Conservation (phyloP, 306 rosid species). For the Dryas alaskensis region DNA sequence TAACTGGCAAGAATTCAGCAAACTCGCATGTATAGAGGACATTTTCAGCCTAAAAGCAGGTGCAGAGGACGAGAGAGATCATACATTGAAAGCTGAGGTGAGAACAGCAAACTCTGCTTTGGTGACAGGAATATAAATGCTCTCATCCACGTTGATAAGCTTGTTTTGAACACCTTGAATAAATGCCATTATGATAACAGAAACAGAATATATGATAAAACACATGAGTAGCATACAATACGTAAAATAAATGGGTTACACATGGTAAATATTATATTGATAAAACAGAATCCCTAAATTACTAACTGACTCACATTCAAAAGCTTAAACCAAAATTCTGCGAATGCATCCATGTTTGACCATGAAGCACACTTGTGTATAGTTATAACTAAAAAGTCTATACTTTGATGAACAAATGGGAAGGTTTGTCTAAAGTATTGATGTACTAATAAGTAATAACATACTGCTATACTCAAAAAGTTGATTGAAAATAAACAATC, state of each 20-base stretch:
- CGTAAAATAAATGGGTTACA: conserved; percentile 5
- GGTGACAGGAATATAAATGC: conserved; percentile 69
- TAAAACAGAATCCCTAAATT: neutral
- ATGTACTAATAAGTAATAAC: neutral
- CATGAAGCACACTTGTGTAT: neutral
- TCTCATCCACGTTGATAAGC: conserved; percentile 68
- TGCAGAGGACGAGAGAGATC: conserved; percentile 15
- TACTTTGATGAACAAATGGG: neutral
- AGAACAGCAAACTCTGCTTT: conserved; percentile 80
- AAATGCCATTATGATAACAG: conserved; percentile 27
- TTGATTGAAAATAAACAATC: neutral
- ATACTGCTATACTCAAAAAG: neutral
- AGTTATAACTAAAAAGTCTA: neutral
- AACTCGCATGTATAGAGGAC: neutral
- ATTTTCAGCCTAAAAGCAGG: neutral
- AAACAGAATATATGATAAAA: conserved; percentile 4
- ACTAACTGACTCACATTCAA: neutral
- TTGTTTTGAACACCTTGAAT: conserved; percentile 81
- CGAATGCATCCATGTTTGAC: neutral
- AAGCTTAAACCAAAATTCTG: neutral
- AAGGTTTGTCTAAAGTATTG: neutral
- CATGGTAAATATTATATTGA: neutral
- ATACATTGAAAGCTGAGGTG: conserved; percentile 72
- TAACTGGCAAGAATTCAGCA: conserved; percentile 1
- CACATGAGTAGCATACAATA: neutral